phyloP scores from a whole-genome alignment of 2,329 filamentous ascomycete species.

The Stromatinia cepivora region DNA sequence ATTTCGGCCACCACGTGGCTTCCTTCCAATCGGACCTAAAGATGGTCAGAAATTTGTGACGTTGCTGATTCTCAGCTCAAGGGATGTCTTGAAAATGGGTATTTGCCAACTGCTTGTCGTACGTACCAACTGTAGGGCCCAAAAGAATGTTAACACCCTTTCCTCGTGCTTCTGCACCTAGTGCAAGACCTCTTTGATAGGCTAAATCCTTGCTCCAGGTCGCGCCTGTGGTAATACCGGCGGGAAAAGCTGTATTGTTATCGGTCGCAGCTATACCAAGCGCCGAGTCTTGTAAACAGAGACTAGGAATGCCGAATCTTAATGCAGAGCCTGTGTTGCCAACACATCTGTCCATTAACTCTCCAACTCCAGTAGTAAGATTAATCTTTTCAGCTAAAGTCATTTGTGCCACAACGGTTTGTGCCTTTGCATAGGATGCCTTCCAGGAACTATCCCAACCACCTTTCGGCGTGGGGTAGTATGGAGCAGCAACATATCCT shows the following conservation, averaged over 20 bases:
- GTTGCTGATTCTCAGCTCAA: neutral
- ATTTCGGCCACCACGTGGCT: slow-evolving; percentile 70
- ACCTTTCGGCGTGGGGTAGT: slow-evolving; percentile 47
- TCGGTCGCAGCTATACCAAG: slow-evolving; percentile 72
- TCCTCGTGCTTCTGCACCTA: slow-evolving; percentile 70
- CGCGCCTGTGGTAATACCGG: slow-evolving; percentile 74
- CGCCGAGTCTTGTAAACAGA: slow-evolving; percentile 72
- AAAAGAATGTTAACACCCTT: slow-evolving; percentile 73
- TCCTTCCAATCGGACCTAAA: slow-evolving; percentile 65
- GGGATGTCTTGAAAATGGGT: neutral
- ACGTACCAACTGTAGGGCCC: slow-evolving; percentile 50
- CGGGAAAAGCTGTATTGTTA: slow-evolving; percentile 73
- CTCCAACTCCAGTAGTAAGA: slow-evolving; percentile 68
- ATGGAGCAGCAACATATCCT: slow-evolving; percentile 36
- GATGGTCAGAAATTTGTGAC: neutral
- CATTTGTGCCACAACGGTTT: slow-evolving; percentile 69
- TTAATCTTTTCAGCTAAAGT: slow-evolving; percentile 81
- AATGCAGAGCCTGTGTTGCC: slow-evolving; percentile 73
- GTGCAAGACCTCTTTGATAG: slow-evolving; percentile 64
- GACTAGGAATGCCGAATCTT: slow-evolving; percentile 69
- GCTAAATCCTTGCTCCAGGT: slow-evolving; percentile 75
- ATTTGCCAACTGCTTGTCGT: neutral
- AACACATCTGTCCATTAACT: slow-evolving; percentile 71
- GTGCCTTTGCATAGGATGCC: slow-evolving; percentile 69
- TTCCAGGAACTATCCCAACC: slow-evolving; percentile 61